phyloP scores from a whole-genome alignment of 768 basidiomycete genomes.

The Suillus hirtellus region DNA sequence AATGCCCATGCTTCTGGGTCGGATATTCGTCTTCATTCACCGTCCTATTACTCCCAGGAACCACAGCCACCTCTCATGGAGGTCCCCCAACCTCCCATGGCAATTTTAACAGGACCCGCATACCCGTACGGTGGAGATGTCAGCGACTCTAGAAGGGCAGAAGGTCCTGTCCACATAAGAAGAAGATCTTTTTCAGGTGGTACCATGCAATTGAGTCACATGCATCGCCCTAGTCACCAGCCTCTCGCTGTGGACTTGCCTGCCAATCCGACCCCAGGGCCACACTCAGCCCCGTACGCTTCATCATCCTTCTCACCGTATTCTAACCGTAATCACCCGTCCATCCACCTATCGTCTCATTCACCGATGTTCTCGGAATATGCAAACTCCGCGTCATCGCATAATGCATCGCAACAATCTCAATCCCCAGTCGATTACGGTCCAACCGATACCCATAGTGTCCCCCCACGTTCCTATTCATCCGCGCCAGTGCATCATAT shows the following conservation, averaged over 20 bases:
- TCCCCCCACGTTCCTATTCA: conserved; percentile 22
- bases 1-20: conserved; percentile 32
- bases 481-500: conserved; percentile 21
- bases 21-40: conserved; percentile 39
- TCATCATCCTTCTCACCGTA: conserved; percentile 20
- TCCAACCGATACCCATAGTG: conserved; percentile 16
- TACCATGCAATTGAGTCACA: conserved; percentile 10
- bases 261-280: conserved; percentile 14
- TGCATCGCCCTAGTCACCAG: conserved; percentile 17
- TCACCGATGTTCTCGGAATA: conserved; percentile 21
- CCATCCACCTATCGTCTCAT: conserved; percentile 13
- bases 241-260: conserved; percentile 15
- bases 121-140: conserved; percentile 32
- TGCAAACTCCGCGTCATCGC: conserved; percentile 13
- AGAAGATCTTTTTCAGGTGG: conserved; percentile 34
- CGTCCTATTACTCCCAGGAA: conserved; percentile 35
- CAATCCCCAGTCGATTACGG: conserved; percentile 13
- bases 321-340: conserved; percentile 7
- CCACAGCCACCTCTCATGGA: conserved; percentile 36
- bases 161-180: conserved; percentile 22
- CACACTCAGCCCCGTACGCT: conserved; percentile 13
- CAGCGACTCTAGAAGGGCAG: conserved; percentile 18
- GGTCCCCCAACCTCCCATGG: conserved; percentile 41
- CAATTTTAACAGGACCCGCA: conserved; percentile 27
- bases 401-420: conserved; percentile 17